Conservation (phyloP, 768 basidiomycete genomes). For the Mycena leptocephala region DNA sequence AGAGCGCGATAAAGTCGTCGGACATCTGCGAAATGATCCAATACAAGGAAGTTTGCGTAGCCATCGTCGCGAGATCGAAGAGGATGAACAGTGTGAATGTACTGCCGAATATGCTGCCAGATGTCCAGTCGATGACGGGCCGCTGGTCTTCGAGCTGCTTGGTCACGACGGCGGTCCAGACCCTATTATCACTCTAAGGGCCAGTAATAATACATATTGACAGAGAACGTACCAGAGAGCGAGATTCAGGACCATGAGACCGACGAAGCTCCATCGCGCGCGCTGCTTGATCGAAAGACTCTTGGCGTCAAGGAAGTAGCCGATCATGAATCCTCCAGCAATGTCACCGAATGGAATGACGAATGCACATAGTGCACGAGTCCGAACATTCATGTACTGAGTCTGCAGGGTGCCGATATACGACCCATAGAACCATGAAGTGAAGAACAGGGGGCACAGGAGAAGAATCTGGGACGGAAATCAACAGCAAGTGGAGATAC, state of each 20-base stretch:
- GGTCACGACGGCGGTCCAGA: slow-evolving; percentile 51
- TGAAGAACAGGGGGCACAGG: slow-evolving; percentile 52
- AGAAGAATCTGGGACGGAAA: slow-evolving; percentile 43
- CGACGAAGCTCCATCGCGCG: slow-evolving; percentile 47
- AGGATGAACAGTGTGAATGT: slow-evolving; percentile 50
- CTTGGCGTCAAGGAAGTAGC: slow-evolving; percentile 50
- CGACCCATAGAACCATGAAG: slow-evolving; percentile 52
- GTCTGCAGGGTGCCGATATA: slow-evolving; percentile 54
- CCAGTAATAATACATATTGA: neutral
- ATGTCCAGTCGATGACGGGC: slow-evolving; percentile 53
- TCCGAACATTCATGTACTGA: slow-evolving; percentile 51
- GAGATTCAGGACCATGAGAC: slow-evolving; percentile 48
- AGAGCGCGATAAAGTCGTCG: slow-evolving; percentile 50
- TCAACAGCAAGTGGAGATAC: neutral
- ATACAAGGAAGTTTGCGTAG: slow-evolving; percentile 50
- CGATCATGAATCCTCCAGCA: slow-evolving; percentile 44
- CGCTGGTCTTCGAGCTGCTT: slow-evolving; percentile 47
- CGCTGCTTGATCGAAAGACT: slow-evolving; percentile 49
- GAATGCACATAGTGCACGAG: slow-evolving; percentile 48
- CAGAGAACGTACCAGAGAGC: slow-evolving; percentile 41
- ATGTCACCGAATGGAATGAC: slow-evolving; percentile 49
- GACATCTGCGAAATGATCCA: slow-evolving; percentile 54
- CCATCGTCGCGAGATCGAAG: slow-evolving; percentile 53
- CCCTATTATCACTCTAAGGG: slow-evolving; percentile 30
- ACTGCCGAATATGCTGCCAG: slow-evolving; percentile 44